Evolutionary conservation across 1,284 basidiomycete genomes (phyloP), one percentile per base, ranked within the genome.

Genomic region (Naganishia sp.): DNA sequence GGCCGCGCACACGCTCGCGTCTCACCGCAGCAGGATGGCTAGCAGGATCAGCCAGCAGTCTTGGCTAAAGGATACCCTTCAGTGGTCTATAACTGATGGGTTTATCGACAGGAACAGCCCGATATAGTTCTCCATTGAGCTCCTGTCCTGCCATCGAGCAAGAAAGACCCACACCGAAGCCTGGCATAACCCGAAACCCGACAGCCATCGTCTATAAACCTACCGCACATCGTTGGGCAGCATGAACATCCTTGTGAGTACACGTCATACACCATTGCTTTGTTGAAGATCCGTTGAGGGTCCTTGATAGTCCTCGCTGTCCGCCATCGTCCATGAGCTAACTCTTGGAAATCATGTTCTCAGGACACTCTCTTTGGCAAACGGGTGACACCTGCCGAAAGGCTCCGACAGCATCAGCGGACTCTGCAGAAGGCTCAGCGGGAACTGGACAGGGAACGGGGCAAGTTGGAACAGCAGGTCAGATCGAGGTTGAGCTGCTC

Each of bases 291-390:
- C 47, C 21, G 21, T 23, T 25, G 47, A 49, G n/a, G 21, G n/a
- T 23, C 45, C 2, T 9, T 6, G 23, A 7, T 31, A 25, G 28
- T 28, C 28, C 35, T 13, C 13, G 35, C 35, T 39, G 35, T 13
- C 35, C 35, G 35, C 35, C 2, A 39, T 10, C 13, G 10, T 39
- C 2, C 35, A 39, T 39, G 35, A 39, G 2, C 35, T 39, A 2
- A 39, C 35, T 39, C 7, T 9, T 39, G 4, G 7, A 9, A 39
- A 39, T 13, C 2, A 42, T 23, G 1, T 5, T 32, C 6, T 15
- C 31, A 94, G 92, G 93, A 96, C 84, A 88, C 90, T 0, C 86
- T 97, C 50, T 99, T 99, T 78, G 95, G 95, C 10, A 88, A 92
- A 56, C 87, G 90, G 3, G 87, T 96, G 64, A 96, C 95, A 35